Evolutionary conservation across 139 green algal genomes (phyloP).

Genomic region (Chlorella sorokiniana): DNA sequence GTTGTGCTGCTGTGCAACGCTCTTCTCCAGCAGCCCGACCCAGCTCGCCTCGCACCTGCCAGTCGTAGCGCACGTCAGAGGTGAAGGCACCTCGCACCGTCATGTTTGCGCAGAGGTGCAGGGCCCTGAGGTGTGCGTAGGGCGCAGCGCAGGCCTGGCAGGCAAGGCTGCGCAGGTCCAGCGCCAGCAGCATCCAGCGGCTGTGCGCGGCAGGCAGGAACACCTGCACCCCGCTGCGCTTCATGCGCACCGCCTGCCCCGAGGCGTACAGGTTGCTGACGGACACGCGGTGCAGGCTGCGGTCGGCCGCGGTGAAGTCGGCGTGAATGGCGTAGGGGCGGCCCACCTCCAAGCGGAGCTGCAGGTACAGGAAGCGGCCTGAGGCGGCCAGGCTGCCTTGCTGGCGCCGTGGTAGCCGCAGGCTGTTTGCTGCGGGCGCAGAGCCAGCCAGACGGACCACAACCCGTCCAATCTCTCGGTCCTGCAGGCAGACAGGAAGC

Average conservation of each 20-base stretch:
- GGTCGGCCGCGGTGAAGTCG: conserved; percentile 54
- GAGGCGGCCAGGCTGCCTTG: conserved; percentile 53
- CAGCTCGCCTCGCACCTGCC: conserved; percentile 50
- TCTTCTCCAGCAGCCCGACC: too few species aligned
- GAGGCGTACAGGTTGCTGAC: conserved; percentile 71
- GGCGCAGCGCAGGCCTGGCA: conserved; percentile 40
- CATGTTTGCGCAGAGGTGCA: conserved; percentile 76
- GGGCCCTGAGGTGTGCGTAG: conserved; percentile 48
- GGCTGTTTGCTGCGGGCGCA: conserved; percentile 60
- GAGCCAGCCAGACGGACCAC: conserved; percentile 51
- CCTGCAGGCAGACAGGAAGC: background rate
- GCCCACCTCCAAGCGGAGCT: conserved; percentile 52
- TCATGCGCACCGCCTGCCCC: conserved; percentile 19
- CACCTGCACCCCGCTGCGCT: conserved; percentile 51
- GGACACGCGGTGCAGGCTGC: conserved; percentile 60
- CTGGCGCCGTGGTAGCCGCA: conserved; percentile 60
- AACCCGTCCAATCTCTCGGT: conserved; percentile 52
- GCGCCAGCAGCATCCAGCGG: conserved; percentile 65
- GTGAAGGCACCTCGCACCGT: conserved; percentile 74
- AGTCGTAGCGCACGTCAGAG: conserved; percentile 61
- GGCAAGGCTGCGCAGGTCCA: conserved; percentile 57
- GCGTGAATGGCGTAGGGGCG: conserved; percentile 70
- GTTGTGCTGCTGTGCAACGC: background rate
- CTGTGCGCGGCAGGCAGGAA: conserved; percentile 41
- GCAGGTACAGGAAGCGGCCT: conserved; percentile 73